phyloP scores from a whole-genome alignment of 2,329 filamentous ascomycete species.

The Thelonectria blattea region DNA sequence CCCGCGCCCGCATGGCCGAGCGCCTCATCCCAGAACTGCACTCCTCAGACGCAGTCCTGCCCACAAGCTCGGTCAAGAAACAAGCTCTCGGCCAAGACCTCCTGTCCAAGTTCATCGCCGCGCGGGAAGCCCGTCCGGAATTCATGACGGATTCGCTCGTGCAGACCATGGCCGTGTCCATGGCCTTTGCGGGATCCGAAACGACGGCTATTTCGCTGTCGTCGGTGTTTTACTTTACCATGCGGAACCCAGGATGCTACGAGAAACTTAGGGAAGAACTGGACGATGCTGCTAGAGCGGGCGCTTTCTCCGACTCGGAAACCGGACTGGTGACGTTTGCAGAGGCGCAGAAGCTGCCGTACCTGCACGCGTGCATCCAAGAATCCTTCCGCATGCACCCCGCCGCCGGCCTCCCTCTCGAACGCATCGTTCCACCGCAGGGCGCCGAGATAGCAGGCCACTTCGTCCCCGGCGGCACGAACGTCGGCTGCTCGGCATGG shows the following conservation, averaged over 20 bases:
- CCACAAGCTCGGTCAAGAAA: constrained; percentile 45
- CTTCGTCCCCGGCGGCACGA: constrained; percentile 71
- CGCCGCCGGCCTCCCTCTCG: constrained; percentile 73
- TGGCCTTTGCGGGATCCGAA: constrained; percentile 78
- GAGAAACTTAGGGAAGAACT: constrained; percentile 65
- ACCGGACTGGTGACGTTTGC: constrained; percentile 71
- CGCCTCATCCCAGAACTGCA: constrained; percentile 57
- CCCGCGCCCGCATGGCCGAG: constrained; percentile 69
- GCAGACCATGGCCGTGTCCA: constrained; percentile 73
- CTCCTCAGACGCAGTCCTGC: constrained; percentile 34
- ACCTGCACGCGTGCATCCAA: constrained; percentile 79
- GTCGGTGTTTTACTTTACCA: constrained; percentile 75
- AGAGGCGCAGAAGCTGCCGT: constrained; percentile 72
- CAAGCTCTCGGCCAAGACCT: constrained; percentile 60
- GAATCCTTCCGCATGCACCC: constrained; percentile 81
- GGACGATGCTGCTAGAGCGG: constrained; percentile 61
- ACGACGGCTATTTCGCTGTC: constrained; percentile 79
- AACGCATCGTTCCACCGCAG: constrained; percentile 71
- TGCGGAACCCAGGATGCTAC: constrained; percentile 66
- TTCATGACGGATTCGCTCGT: constrained; percentile 76
- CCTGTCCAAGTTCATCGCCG: constrained; percentile 74
- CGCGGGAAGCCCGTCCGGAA: constrained; percentile 68
- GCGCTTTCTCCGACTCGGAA: constrained; percentile 56
- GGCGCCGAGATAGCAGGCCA: constrained; percentile 68
- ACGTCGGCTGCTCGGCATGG: constrained; percentile 78